Evolutionary conservation across 2,329 filamentous ascomycete species (phyloP), one percentile per base, ranked within the genome.

Genomic region (Talaromyces funiculosus): DNA sequence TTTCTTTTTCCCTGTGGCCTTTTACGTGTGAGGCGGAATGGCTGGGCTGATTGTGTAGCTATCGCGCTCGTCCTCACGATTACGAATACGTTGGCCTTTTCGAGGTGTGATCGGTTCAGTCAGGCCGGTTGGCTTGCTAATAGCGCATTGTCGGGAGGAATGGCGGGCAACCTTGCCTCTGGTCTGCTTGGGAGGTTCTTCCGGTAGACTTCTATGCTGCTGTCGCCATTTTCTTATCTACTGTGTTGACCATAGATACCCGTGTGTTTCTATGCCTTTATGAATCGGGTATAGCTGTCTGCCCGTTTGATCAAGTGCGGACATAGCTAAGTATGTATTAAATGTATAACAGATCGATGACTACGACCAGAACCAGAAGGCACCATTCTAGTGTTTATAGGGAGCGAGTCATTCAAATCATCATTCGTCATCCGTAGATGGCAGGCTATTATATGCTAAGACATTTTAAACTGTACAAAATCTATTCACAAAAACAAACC

Each of bases 41-140:
- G n/a, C n/a, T n/a, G 24, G 14, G 24, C 24, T 49, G 12, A 26
- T 18, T 57, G 35, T 35, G 6, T 64, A 81, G 79, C 72, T 3
- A 81, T 81, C 67, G 79, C 79, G 1, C 71, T 81, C 35, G 70
- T 79, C 18, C 67, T 81, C 47, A 81, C 80, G 0, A 77, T 81
- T 62, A 81, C 79, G 33, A 81, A 81, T 63, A 81, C 79, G 0
- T 69, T 81, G 40, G 79, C 79, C 5, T 81, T 81, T 67, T 81
- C 79, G 8, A 73, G 79, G 18, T 81, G 79, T 62, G 79, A 81
- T 64, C 77, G 77, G 57, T 81, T 81, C 66, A 79, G 79, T 62
- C 79, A 87, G 66, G 85, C 85, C 10, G 84, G 82, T 38, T 83
- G 76, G 54, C 81, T 82, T 63, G 83, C 84, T 6, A 83, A 80